Evolutionary conservation across 257 asterid genomes (phyloP).

Genomic region (Marsdenia floribunda): DNA sequence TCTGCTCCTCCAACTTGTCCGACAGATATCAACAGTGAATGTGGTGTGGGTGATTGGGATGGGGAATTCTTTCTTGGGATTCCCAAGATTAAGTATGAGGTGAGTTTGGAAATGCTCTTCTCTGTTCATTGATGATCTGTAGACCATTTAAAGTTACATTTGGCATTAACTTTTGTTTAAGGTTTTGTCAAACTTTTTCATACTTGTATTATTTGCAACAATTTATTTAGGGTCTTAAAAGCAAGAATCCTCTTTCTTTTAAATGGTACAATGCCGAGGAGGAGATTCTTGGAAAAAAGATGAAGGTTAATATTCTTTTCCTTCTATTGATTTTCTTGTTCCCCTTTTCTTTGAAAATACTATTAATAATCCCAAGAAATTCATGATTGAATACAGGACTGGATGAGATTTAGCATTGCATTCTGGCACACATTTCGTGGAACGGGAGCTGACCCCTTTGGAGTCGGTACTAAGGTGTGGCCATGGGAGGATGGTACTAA

Average conservation of each 20-base stretch:
- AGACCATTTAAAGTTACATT: neutral
- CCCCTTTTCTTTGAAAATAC: neutral
- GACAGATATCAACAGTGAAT: conserved; percentile 43
- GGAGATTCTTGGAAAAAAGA: conserved; percentile 84
- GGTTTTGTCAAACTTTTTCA: neutral
- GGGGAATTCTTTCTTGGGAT: conserved; percentile 87
- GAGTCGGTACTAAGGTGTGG: conserved; percentile 95
- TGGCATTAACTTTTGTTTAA: neutral
- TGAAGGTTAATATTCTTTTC: conserved; percentile 57
- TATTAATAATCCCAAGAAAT: neutral
- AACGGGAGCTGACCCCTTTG: conserved; percentile 89
- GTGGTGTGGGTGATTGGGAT: conserved; percentile 62
- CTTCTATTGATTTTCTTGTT: neutral
- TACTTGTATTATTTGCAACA: neutral
- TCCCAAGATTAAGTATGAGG: conserved; percentile 87
- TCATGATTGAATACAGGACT: conserved; percentile 45
- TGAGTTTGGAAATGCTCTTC: conserved; percentile 9
- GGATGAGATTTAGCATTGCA: conserved; percentile 95
- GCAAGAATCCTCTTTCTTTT: conserved; percentile 77
- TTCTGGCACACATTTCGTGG: conserved; percentile 99
- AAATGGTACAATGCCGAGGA: conserved; percentile 95
- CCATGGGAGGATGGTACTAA: conserved; percentile 99
- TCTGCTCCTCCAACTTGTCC: conserved; percentile 80
- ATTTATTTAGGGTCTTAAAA: conserved; percentile 66
- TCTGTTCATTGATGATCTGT: neutral